phyloP scores from a whole-genome alignment of 345 rosid species.

The Passiflora organensis region DNA sequence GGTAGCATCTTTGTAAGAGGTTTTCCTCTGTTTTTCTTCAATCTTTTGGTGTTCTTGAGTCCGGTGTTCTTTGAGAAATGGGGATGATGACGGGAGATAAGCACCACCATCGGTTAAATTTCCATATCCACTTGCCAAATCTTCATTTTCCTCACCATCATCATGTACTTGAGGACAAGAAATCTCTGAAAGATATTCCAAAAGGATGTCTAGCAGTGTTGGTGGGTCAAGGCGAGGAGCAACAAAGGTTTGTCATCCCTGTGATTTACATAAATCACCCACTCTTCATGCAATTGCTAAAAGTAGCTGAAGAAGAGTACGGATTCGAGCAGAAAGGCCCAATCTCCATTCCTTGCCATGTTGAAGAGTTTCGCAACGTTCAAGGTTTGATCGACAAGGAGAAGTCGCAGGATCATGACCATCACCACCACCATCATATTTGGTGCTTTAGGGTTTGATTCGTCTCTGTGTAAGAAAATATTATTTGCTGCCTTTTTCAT shows the following conservation, averaged over 20 bases:
- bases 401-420: conserved; percentile 24
- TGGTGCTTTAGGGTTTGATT: conserved; percentile 52
- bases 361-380: conserved; percentile 63
- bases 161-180: conserved; percentile 16
- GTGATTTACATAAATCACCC: conserved; percentile 75
- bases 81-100: conserved; percentile 26
- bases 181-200: conserved; percentile 40
- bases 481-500: neutral
- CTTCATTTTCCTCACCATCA: conserved; percentile 44
- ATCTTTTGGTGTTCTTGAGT: neutral
- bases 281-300: conserved; percentile 51
- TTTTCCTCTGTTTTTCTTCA: neutral
- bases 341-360: conserved; percentile 76
- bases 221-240: conserved; percentile 75
- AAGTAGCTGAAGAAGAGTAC: conserved; percentile 75
- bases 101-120: conserved; percentile 31
- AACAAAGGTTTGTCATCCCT: conserved; percentile 71
- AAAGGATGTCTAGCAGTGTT: conserved; percentile 70
- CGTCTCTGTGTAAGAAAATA: neutral
- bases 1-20: no score
- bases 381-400: conserved; percentile 66
- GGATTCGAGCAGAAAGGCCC: conserved; percentile 80
- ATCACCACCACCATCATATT: conserved; percentile 30
- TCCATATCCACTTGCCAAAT: conserved; percentile 32
- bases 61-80: conserved; percentile 21